phyloP scores from a whole-genome alignment of 2,329 filamentous ascomycete species.

The Fusarium phyllophilum region DNA sequence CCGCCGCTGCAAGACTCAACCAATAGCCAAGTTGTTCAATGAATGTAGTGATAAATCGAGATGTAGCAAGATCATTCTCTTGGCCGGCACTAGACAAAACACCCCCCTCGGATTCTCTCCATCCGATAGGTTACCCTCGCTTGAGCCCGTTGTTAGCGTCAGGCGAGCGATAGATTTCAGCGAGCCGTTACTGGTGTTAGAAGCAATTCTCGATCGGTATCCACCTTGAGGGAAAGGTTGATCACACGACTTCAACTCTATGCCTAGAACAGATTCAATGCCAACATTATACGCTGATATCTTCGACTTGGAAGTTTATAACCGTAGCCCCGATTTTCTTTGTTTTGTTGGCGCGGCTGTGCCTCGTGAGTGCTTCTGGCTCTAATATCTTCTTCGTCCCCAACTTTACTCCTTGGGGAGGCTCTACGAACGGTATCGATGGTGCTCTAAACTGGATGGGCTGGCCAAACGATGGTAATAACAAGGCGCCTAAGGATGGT shows the following conservation, averaged over 20 bases:
- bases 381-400: conserved; percentile 59
- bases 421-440: conserved; percentile 54
- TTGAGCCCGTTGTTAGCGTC: not conserved
- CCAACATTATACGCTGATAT: not conserved
- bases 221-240: not conserved
- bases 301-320: too few relatives aligned
- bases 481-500: conserved; percentile 58
- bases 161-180: not conserved
- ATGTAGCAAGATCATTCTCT: not conserved
- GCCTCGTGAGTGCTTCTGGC: conserved; percentile 57
- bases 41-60: not conserved
- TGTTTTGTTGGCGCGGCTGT: too few relatives aligned
- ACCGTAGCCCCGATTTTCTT: too few relatives aligned
- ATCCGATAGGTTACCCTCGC: fast-evolving
- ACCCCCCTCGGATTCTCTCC: not conserved
- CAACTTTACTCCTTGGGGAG: conserved; percentile 58
- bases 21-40: not conserved
- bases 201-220: not conserved
- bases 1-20: too few relatives aligned
- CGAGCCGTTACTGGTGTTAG: not conserved
- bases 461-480: conserved; percentile 58
- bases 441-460: conserved; percentile 59
- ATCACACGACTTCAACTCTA: not conserved
- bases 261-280: not conserved
- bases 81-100: not conserved